Conservation (phyloP, 768 basidiomycete species). For the Tephrocybe sp. region DNA sequence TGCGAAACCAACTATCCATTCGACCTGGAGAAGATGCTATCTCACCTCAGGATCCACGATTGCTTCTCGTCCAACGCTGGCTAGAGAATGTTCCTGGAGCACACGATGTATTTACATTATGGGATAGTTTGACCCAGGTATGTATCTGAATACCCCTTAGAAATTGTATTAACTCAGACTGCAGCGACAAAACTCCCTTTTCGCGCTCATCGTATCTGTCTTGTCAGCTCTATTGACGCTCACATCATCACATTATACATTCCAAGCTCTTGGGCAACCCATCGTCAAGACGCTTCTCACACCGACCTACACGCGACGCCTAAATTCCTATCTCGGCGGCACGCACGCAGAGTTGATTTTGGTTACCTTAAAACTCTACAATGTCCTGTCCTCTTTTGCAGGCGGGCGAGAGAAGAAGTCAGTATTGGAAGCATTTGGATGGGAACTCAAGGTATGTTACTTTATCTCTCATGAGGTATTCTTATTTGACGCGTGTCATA, state of each 20-base stretch:
- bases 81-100: conserved; percentile 54
- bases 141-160: conserved; percentile 16
- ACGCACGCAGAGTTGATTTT: conserved; percentile 65
- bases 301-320: conserved; percentile 47
- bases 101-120: conserved; percentile 59
- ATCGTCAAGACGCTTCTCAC: conserved; percentile 62
- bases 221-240: conserved; percentile 61
- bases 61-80: conserved; percentile 62
- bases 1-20: conserved; percentile 64
- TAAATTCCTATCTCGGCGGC: conserved; percentile 63
- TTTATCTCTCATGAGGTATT: not conserved
- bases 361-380: conserved; percentile 61
- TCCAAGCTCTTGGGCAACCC: conserved; percentile 59
- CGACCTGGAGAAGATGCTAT: conserved; percentile 45
- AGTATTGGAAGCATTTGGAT: conserved; percentile 67
- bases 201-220: conserved; percentile 45
- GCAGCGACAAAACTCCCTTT: conserved; percentile 41
- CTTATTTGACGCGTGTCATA: conserved; percentile 23
- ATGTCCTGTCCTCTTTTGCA: conserved; percentile 58
- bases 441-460: conserved; percentile 67
- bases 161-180: conserved; percentile 7
- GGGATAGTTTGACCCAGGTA: conserved; percentile 55
- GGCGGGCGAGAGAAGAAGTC: conserved; percentile 62
- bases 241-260: conserved; percentile 65
- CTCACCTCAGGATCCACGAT: conserved; percentile 54